A percentile compares a stretch with the other conserved stretches of the same genome.
phyloP scores from a whole-genome alignment of 192 early-diverging fungal species.

The Coemansia sp. region DNA sequence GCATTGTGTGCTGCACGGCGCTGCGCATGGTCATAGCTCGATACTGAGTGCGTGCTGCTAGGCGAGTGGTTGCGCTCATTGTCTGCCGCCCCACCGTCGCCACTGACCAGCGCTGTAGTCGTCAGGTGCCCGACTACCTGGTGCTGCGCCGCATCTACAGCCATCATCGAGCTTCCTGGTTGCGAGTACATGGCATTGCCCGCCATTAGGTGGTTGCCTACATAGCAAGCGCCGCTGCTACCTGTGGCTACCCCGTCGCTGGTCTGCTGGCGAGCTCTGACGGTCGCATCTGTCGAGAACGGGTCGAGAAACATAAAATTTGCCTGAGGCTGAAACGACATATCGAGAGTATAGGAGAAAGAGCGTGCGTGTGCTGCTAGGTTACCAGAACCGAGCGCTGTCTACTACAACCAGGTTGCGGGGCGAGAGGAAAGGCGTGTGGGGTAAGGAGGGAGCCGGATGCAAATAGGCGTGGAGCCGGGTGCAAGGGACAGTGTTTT shows the following conservation, averaged over 20 bases:
- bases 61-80: conserved; percentile 46
- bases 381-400: conserved; percentile 2
- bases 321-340: conserved; percentile 32
- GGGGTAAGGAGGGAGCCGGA: not conserved
- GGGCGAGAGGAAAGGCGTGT: not conserved
- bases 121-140: not conserved
- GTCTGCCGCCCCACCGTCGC: not conserved
- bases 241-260: conserved; percentile 10
- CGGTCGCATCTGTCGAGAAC: conserved; percentile 10
- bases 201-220: conserved; percentile 11
- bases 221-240: conserved; percentile 19
- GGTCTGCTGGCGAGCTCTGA: conserved; percentile 12
- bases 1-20: conserved; percentile 78
- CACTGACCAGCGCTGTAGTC: not conserved
- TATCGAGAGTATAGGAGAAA: not conserved
- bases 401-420: not conserved
- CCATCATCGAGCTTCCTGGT: conserved; percentile 4
- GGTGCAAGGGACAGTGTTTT: not conserved
- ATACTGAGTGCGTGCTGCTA: conserved; percentile 17
- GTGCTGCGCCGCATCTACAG: conserved; percentile 8
- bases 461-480: not conserved
- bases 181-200: conserved; percentile 24
- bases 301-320: conserved; percentile 35
- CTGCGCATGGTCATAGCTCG: conserved; percentile 53
- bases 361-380: not conserved